A percentile compares a stretch with the other conserved stretches of the same genome.
phyloP scores from a whole-genome alignment of 192 early-diverging fungal genomes.

The Podila horticola region DNA sequence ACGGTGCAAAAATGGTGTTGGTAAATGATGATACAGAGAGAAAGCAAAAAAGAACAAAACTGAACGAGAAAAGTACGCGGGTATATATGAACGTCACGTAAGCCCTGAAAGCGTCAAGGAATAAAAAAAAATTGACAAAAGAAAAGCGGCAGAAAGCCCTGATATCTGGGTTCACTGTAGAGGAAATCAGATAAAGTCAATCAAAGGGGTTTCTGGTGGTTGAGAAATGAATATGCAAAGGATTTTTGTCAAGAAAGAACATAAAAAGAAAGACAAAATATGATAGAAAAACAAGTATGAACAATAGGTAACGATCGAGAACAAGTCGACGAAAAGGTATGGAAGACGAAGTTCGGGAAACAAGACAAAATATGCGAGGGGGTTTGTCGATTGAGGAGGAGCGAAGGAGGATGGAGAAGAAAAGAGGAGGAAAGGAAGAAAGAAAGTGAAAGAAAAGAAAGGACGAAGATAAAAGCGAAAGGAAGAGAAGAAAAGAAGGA shows the following conservation, averaged over 20 bases:
- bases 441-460: not conserved
- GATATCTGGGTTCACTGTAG: too few species aligned
- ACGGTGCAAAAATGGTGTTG: not conserved
- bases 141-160: too few species aligned
- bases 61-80: too few species aligned
- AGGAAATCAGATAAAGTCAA: too few species aligned
- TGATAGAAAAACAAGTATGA: not conserved
- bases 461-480: not conserved
- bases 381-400: not conserved
- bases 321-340: not conserved
- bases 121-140: too few species aligned
- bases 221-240: too few species aligned
- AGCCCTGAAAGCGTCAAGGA: too few species aligned
- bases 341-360: not conserved
- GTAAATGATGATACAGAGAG: slow-evolving; percentile 1
- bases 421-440: not conserved
- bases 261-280: not conserved
- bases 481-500: not conserved
- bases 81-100: too few species aligned
- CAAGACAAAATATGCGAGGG: not conserved
- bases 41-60: not conserved
- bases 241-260: too few species aligned
- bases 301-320: not conserved
- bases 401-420: not conserved
- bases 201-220: too few species aligned